Percentiles rank a stretch among this genome's conserved stretches.
These are phyloP conservation scores for Wickerhamomyces hampshirensis DNA, from an alignment of 805 yeast genomes.

Conservation along the genomic window DNA sequence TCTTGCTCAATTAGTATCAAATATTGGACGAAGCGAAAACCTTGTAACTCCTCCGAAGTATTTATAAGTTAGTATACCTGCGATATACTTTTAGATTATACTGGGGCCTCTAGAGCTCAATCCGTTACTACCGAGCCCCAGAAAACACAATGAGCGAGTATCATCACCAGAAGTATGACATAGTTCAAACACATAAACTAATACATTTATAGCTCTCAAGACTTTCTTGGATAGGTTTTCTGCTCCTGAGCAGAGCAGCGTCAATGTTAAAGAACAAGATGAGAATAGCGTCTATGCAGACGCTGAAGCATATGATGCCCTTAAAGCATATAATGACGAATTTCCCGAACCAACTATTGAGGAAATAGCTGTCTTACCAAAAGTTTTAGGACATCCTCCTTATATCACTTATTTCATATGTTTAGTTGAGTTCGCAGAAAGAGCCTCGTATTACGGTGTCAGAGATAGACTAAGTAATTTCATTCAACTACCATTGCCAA, in stretches of 20 bases:
- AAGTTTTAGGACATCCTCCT: slow-evolving; percentile 43
- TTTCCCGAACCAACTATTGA: slow-evolving; percentile 42
- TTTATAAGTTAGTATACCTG: no score
- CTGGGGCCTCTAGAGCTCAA: no score
- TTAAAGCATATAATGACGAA: slow-evolving; percentile 12
- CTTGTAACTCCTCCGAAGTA: no score
- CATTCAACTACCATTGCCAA: slow-evolving; percentile 51
- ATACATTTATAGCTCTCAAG: no score
- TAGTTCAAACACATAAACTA: no score
- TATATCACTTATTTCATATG: slow-evolving; percentile 47
- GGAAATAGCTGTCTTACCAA: slow-evolving; percentile 30
- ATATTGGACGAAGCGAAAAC: no score
- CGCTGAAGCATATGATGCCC: slow-evolving; percentile 3
- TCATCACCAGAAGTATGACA: no score
- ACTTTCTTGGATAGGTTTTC: no score
- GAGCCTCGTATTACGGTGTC: slow-evolving; percentile 77
- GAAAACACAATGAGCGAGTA: no score
- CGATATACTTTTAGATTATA: no score
- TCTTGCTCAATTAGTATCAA: no score
- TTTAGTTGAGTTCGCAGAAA: slow-evolving; percentile 72
- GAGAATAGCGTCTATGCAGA: neutral
- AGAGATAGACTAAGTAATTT: slow-evolving; percentile 75
- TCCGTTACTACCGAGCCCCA: no score
- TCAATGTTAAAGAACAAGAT: neutral
- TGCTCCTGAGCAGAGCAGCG: neutral